Evolutionary conservation across 257 asterid genomes (phyloP).

Genomic region (Ilex asprella): DNA sequence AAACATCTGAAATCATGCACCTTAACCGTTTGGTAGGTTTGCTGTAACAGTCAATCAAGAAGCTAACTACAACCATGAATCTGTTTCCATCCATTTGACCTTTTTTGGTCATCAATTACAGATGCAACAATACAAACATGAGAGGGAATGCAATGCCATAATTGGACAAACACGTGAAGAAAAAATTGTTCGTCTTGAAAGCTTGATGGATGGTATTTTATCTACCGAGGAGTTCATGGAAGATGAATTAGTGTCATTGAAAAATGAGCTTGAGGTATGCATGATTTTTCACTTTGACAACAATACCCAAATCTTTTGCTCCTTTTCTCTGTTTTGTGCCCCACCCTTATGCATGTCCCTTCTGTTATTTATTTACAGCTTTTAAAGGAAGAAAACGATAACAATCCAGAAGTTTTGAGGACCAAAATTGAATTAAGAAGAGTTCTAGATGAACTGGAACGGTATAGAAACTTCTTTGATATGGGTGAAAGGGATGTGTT

Average conservation of each 20-base stretch:
- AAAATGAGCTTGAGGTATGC: slow-evolving; percentile 75
- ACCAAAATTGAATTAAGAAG: slow-evolving; percentile 65
- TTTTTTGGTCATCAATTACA: slow-evolving; percentile 24
- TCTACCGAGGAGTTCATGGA: slow-evolving; percentile 85
- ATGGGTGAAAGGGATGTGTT: slow-evolving; percentile 94
- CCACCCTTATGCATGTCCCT: slow-evolving; percentile 12
- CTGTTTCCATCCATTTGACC: slow-evolving; percentile 12
- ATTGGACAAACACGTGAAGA: slow-evolving; percentile 91
- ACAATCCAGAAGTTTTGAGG: slow-evolving; percentile 82
- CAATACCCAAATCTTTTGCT: too few species aligned
- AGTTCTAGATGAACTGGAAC: slow-evolving; percentile 76
- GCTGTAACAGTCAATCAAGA: slow-evolving; percentile 4
- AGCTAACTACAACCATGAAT: not conserved
- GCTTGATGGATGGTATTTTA: slow-evolving; percentile 89
- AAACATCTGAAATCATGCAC: slow-evolving; percentile 72
- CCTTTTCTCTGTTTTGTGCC: slow-evolving; percentile 3
- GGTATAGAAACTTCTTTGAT: slow-evolving; percentile 80
- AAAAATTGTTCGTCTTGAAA: slow-evolving; percentile 89
- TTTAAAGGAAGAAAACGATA: slow-evolving; percentile 72
- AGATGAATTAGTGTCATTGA: slow-evolving; percentile 63
- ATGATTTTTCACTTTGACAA: not conserved
- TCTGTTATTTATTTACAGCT: slow-evolving; percentile 46
- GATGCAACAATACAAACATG: slow-evolving; percentile 97
- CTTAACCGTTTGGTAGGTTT: slow-evolving; percentile 81
- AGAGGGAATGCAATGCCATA: slow-evolving; percentile 90